Evolutionary conservation across 306 rosid genomes (phyloP), one percentile per base, ranked within the genome.

Genomic region (Fragaria iinumae): DNA sequence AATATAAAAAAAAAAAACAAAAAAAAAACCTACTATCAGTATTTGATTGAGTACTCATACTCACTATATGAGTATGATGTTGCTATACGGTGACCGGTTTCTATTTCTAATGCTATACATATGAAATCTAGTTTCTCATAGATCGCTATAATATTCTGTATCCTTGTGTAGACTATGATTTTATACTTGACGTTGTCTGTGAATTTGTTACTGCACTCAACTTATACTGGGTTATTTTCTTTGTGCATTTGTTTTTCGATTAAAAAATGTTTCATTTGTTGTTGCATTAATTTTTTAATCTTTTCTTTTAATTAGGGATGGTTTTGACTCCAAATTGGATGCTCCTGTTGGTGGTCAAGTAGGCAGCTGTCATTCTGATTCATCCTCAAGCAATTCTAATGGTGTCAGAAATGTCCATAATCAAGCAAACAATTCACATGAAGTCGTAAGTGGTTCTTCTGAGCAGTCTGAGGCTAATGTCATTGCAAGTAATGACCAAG

Each of bases 291-390:
- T 55, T 34, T 73, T 50, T 69, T 78, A 39, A 77, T 60, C 65
- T 8, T 79, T 84, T 80, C 74, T 80, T 84, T 79, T 76, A 71
- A 48, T 38, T 52, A 95, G 99, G 96, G 98, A 92, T 76, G 99
- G 96, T 34, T 89, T 90, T 80, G 82, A 80, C 86, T 90, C 87
- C 78, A 82, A 86, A 84, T 80, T 85, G 86, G 90, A 94, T 77
- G 76, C 59, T 77, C 76, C 87, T 83, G 87, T 77, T 78, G 77
- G 84, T 76, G 81, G 80, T 80, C 93, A 88, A 84, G 87, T 71
- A 52, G 79, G 89, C 77, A 80, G 83, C 86, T 82, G 78, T 73
- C 82, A 72, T 48, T 87, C 86, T 43, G 97, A 88, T 71, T 69
- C 87, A 71, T 83, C 87, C 62, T 79, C 75, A 72, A 60, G 72